phyloP scores from a whole-genome alignment of 768 basidiomycete species.

The Tremella fuciformis region DNA sequence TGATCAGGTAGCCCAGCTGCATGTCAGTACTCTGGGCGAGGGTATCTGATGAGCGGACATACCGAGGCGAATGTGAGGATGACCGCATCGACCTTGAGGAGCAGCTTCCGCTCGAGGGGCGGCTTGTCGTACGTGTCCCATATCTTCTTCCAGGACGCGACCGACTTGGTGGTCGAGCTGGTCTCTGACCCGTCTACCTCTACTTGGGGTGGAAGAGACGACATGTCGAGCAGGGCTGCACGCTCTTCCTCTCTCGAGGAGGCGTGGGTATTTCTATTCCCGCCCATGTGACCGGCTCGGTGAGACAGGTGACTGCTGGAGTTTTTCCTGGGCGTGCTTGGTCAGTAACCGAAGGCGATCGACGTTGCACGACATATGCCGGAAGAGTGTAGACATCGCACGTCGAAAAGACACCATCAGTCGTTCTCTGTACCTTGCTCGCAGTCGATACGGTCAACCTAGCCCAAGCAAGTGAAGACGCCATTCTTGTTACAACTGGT shows the following conservation, averaged over 20 bases:
- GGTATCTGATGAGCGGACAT: neutral
- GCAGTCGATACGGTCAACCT: too few relatives aligned
- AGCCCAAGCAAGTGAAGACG: too few relatives aligned
- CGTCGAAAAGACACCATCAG: too few relatives aligned
- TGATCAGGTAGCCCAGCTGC: slow-evolving; percentile 26
- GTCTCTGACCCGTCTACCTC: slow-evolving; percentile 14
- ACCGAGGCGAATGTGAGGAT: slow-evolving; percentile 31
- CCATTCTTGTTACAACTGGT: too few relatives aligned
- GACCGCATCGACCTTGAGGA: slow-evolving; percentile 33
- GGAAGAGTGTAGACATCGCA: too few relatives aligned
- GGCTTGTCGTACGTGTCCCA: slow-evolving; percentile 29
- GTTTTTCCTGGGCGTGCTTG: neutral
- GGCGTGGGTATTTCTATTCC: slow-evolving; percentile 1
- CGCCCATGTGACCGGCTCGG: neutral
- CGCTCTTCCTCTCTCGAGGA: neutral
- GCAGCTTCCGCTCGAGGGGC: slow-evolving; percentile 18
- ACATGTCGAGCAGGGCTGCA: neutral
- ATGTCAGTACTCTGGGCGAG: neutral
- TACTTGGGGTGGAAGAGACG: neutral
- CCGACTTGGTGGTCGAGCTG: too few relatives aligned
- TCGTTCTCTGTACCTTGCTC: too few relatives aligned
- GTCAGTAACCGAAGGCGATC: neutral
- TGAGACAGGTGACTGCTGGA: neutral
- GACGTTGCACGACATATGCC: too few relatives aligned
- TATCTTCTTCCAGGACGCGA: slow-evolving; percentile 1